Base-by-base conservation (phyloP, 306 rosid genomes). In the Macrotyloma uniflorum region DNA sequence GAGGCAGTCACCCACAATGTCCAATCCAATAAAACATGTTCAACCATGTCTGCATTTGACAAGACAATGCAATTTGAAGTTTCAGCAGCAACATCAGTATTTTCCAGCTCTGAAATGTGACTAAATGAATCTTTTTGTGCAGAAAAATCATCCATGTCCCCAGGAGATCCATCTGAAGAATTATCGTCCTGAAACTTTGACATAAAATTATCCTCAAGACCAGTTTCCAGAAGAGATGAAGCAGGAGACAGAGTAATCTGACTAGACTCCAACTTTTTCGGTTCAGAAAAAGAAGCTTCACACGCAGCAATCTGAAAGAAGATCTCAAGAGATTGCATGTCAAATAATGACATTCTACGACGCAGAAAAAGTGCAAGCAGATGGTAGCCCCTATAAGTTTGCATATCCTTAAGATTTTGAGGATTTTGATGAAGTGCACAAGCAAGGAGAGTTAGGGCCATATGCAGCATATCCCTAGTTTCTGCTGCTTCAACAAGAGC, bases 11-110 rank as follows among this genome's bases (percentile, higher is more conserved):
- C 99, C 99, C 98, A 96, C 83, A 96, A 79, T 80, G 99, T 96
- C 99, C 99, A 96, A 84, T 96, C 99, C 90, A 96, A 82, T 73
- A 96, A 85, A 81, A 96, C 99, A 82, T 96, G 99, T 78, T 96
- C 99, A 70, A 96, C 99, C 99, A 96, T 96, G 83, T 96, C 99
- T 62, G 98, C 93, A 87, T 96, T 96, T 82, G 99, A 93, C 89
- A 96, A 85, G 70, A 96, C 99, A 69, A 96, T 87, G 85, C 99
- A 96, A 85, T 96, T 96, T 70, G 99, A 96, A 83, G 98, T 93
- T 86, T 96, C 97, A 83, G 89, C 88, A 1, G 82, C 82, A 57
- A 87, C 85, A 79, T 93, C 98, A 76, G 89, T 80, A 87, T 83
- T 86, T 86, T 96, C 99, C 79, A 96, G 89, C 93, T 91, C 99